These are phyloP conservation scores for Acer negundo DNA, from an alignment of 345 rosid species.

Conservation along the genomic window DNA sequence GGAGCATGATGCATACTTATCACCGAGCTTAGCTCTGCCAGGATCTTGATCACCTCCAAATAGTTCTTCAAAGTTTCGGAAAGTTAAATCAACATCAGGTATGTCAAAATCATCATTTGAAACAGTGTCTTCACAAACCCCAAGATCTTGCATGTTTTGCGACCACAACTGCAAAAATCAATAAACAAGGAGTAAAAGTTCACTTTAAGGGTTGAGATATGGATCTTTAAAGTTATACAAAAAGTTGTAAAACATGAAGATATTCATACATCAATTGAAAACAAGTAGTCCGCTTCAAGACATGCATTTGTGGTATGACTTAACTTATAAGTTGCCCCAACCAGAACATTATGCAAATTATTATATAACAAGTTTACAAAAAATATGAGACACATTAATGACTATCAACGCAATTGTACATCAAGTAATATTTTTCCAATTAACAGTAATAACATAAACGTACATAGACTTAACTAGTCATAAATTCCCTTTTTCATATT, in stretches of 20 bases:
- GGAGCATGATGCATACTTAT: conserved; percentile 39
- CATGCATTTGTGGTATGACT: background rate
- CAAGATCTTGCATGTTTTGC: conserved; percentile 86
- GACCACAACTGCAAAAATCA: conserved; percentile 61
- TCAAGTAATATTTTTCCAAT: background rate
- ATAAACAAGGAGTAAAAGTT: conserved; percentile 8
- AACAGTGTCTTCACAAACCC: conserved; percentile 70
- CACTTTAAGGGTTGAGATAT: conserved; percentile 6
- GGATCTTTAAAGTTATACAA: background rate
- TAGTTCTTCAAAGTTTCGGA: conserved; percentile 73
- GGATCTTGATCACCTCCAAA: conserved; percentile 66
- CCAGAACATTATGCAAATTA: background rate
- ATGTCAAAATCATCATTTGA: conserved; percentile 58
- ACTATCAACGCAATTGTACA: background rate
- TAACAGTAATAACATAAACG: background rate
- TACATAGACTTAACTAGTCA: background rate
- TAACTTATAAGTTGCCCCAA: background rate
- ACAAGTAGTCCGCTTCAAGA: conserved; percentile 5
- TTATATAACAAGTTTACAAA: background rate
- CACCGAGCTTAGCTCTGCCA: conserved; percentile 32
- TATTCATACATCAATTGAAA: background rate
- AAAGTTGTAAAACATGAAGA: background rate
- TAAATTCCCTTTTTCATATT: background rate
- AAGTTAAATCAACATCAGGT: conserved; percentile 80
- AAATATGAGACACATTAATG: background rate